Evolutionary conservation across 371 early-diverging fungal genomes (phyloP).

Genomic region (Zychaea mexicana): DNA sequence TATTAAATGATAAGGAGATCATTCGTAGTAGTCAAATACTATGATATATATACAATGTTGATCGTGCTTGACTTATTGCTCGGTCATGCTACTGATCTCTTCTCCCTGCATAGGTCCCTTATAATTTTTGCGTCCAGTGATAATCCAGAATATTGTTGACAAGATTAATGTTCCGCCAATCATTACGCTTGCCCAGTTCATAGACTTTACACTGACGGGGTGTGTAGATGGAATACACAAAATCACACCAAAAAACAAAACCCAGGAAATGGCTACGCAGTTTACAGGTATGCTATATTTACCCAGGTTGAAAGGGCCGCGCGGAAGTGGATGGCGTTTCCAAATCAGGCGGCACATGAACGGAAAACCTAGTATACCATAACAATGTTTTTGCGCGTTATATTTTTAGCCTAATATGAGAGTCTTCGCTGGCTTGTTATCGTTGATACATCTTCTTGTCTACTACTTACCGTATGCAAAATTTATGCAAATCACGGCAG

Average conservation of each 20-base stretch:
- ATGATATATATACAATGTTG: no score
- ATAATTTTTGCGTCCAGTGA: conserved; percentile 20
- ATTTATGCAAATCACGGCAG: conserved; percentile 23
- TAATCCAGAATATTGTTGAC: conserved; percentile 19
- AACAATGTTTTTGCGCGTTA: neutral
- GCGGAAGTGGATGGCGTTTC: conserved; percentile 10
- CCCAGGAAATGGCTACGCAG: conserved; percentile 25
- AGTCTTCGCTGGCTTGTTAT: no score
- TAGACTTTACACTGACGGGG: conserved; percentile 18
- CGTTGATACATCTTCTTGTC: neutral
- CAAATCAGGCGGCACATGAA: conserved; percentile 29
- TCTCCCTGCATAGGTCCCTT: conserved; percentile 41
- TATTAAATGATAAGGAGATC: no score
- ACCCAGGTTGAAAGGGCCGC: conserved; percentile 29
- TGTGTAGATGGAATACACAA: conserved; percentile 23
- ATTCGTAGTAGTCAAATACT: no score
- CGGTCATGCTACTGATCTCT: no score
- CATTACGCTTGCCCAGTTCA: conserved; percentile 31
- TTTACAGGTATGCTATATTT: conserved; percentile 22
- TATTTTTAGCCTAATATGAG: neutral
- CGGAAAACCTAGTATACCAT: conserved; percentile 11
- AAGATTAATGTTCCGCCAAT: conserved; percentile 21
- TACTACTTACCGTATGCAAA: conserved; percentile 21
- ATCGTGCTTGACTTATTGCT: no score
- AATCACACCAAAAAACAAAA: conserved; percentile 24